Conservation (phyloP, 306 rosid genomes). For the Vigna unguiculata region DNA sequence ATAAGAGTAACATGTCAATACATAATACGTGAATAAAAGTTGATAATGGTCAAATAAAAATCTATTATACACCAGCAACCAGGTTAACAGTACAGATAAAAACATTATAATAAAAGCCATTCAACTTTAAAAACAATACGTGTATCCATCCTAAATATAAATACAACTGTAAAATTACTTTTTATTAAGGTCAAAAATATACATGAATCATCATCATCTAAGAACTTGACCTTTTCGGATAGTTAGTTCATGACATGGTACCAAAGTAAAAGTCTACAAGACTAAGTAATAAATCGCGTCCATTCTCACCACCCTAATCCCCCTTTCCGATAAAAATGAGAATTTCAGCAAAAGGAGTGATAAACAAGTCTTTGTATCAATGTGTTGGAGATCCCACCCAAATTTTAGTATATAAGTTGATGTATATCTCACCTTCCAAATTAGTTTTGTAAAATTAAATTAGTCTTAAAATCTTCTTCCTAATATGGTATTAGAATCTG, state of each 20-base stretch:
- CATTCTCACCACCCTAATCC: neutral
- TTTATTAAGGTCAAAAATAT: conserved; percentile 1
- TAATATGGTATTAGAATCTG: too few species aligned
- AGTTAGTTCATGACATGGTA: too few species aligned
- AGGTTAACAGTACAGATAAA: conserved; percentile 6
- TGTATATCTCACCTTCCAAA: too few species aligned
- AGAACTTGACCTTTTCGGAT: neutral
- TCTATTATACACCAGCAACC: neutral
- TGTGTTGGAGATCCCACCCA: too few species aligned
- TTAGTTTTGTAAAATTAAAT: too few species aligned
- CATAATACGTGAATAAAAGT: neutral
- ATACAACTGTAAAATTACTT: neutral
- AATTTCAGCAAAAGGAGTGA: neutral
- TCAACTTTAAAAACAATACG: neutral
- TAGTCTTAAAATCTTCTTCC: too few species aligned
- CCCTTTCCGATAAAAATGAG: neutral
- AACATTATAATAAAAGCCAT: neutral
- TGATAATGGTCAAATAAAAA: conserved; percentile 18
- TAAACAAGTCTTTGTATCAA: neutral
- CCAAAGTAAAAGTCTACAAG: too few species aligned
- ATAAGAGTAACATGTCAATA: conserved; percentile 16
- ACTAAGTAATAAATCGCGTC: neutral
- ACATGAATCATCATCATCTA: neutral
- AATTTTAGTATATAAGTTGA: too few species aligned
- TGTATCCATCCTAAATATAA: neutral